A percentile compares a stretch with the other conserved stretches of the same genome.
Evolutionary conservation across 2,329 filamentous ascomycete genomes (phyloP).

Genomic region (Penicillium digitatum): DNA sequence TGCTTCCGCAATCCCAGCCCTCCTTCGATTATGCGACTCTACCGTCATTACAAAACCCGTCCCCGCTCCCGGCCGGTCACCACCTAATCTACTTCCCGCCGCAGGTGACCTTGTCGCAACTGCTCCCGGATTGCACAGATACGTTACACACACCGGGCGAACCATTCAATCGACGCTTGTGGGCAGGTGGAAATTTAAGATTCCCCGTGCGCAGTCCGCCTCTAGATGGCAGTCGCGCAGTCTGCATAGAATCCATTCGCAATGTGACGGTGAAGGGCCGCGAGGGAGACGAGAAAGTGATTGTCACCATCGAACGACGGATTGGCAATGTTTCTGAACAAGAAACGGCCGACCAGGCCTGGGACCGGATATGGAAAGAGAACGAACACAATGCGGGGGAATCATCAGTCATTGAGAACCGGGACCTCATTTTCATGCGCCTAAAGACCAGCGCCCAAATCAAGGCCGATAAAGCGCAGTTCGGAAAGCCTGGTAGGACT

Average conservation of each 20-base stretch:
- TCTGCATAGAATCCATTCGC: conserved; percentile 48
- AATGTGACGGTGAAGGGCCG: conserved; percentile 50
- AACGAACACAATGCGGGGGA: conserved; percentile 43
- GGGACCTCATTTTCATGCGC: conserved; percentile 63
- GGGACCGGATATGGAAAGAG: conserved; percentile 44
- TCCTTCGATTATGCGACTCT: conserved; percentile 29
- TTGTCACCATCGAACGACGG: conserved; percentile 57
- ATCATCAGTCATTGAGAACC: conserved; percentile 52
- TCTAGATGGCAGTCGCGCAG: conserved; percentile 37
- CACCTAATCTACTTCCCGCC: conserved; percentile 87
- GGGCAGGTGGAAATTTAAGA: conserved; percentile 73
- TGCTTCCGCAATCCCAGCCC: conserved; percentile 41
- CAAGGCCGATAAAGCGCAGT: conserved; percentile 22
- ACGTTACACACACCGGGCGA: conserved; percentile 68
- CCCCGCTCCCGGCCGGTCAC: conserved; percentile 53
- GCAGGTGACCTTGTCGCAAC: conserved; percentile 55
- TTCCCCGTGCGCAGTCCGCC: conserved; percentile 44
- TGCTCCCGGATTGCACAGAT: conserved; percentile 83
- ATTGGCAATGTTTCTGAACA: conserved; percentile 42
- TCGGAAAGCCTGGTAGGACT: conserved; percentile 23
- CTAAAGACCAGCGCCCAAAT: conserved; percentile 42
- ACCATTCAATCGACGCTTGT: conserved; percentile 74
- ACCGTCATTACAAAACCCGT: conserved; percentile 32
- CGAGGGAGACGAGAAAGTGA: conserved; percentile 54
- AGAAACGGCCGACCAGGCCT: conserved; percentile 34